A percentile compares a stretch with the other conserved stretches of the same genome.
phyloP scores from a whole-genome alignment of 2,329 filamentous ascomycete species.

The Fusarium sp. region DNA sequence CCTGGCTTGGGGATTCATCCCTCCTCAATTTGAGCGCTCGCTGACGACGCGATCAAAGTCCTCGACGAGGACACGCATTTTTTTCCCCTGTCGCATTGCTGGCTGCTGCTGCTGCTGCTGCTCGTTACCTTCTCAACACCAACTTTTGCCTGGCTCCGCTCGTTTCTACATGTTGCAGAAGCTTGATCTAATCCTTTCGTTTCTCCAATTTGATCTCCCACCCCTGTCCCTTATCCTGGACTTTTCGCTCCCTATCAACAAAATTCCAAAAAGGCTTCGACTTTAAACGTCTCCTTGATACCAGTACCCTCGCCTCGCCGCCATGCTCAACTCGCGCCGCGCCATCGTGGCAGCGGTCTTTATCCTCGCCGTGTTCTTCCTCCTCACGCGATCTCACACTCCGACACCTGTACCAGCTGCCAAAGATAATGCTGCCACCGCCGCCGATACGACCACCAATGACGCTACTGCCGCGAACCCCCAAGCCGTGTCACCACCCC shows the following conservation, averaged over 20 bases:
- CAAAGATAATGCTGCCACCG: slow-evolving; percentile 30
- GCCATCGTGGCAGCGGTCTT: slow-evolving; percentile 77
- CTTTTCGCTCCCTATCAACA: slow-evolving; percentile 35
- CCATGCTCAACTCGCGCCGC: slow-evolving; percentile 83
- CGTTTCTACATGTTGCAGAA: slow-evolving; percentile 41
- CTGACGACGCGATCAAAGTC: slow-evolving; percentile 28
- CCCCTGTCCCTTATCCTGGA: slow-evolving; percentile 34
- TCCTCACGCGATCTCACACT: slow-evolving; percentile 72
- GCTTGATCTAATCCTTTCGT: slow-evolving; percentile 29
- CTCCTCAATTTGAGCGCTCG: slow-evolving; percentile 27
- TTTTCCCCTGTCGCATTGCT: slow-evolving; percentile 28
- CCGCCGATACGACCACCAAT: slow-evolving; percentile 29
- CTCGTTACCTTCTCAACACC: slow-evolving; percentile 25
- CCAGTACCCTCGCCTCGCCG: slow-evolving; percentile 24
- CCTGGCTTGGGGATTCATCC: slow-evolving; percentile 38
- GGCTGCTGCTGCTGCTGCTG: slow-evolving; percentile 21
- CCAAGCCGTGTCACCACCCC: slow-evolving; percentile 29
- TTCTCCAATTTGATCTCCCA: slow-evolving; percentile 28
- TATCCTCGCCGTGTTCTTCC: slow-evolving; percentile 74
- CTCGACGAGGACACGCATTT: slow-evolving; percentile 21
- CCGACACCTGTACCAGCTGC: slow-evolving; percentile 34
- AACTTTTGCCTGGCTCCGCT: slow-evolving; percentile 27
- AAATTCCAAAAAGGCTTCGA: slow-evolving; percentile 29
- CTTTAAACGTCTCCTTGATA: slow-evolving; percentile 25
- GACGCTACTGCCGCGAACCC: slow-evolving; percentile 40